Conservation (phyloP, 306 rosid species). For the Cercis canadensis region DNA sequence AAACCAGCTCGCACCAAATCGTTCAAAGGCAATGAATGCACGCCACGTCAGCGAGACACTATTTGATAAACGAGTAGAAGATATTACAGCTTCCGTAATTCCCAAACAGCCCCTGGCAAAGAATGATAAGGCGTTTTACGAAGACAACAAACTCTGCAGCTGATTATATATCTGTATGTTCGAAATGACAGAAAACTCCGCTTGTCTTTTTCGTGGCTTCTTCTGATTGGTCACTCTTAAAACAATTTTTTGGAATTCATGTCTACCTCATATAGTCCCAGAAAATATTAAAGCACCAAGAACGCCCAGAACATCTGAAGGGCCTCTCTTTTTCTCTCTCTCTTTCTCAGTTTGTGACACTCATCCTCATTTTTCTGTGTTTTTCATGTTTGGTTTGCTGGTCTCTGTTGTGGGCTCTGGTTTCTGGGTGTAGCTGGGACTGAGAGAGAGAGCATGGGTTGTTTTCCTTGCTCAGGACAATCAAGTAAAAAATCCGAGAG, state of each 20-base stretch:
- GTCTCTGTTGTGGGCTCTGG: constrained; percentile 43
- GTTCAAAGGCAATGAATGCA: neutral
- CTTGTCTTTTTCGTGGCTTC: constrained; percentile 16
- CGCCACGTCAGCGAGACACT: constrained; percentile 34
- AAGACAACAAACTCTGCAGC: neutral
- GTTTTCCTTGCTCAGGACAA: constrained; percentile 63
- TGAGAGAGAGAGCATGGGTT: constrained; percentile 65
- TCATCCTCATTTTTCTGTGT: neutral
- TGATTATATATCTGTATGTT: neutral
- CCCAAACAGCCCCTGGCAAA: constrained; percentile 20
- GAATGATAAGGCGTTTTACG: neutral
- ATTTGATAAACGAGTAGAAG: constrained; percentile 11
- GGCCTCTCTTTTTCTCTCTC: constrained; percentile 13
- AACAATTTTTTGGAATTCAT: constrained; percentile 10
- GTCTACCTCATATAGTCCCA: constrained; percentile 38
- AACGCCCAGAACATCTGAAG: constrained; percentile 14
- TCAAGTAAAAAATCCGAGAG: constrained; percentile 46
- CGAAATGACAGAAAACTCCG: constrained; percentile 32
- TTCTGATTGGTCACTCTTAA: neutral
- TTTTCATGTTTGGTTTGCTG: constrained; percentile 18
- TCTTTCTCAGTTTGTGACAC: constrained; percentile 37
- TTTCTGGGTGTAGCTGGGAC: constrained; percentile 35
- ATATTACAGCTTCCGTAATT: neutral
- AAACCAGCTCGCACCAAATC: constrained; percentile 49
- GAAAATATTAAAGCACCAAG: constrained; percentile 29